Percentiles rank a stretch among this genome's conserved stretches.
Conservation (phyloP, 1,139 yeast species). For the Candida smagusa region DNA sequence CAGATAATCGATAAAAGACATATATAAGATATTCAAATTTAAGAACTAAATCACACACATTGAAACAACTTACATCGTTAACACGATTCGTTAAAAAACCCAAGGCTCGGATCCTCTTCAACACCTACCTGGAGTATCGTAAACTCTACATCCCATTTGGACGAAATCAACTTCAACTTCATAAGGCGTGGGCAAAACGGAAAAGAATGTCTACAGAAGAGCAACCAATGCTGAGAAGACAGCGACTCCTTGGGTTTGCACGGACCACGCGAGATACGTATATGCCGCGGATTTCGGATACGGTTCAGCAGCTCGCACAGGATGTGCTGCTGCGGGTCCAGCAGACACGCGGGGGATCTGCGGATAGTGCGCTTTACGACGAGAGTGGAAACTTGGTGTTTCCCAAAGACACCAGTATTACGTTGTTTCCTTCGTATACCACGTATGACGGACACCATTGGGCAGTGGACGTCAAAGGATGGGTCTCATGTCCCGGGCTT, state of each 20-base stretch:
- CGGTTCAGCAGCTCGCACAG: constrained; percentile 47
- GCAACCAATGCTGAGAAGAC: constrained; percentile 25
- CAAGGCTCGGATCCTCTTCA: too few species aligned
- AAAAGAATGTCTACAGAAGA: constrained; percentile 2
- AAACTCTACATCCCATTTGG: constrained; percentile 6
- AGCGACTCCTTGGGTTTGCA: constrained; percentile 44
- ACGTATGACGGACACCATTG: constrained; percentile 27
- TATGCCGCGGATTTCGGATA: constrained; percentile 48
- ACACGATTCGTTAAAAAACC: too few species aligned
- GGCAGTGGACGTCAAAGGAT: constrained; percentile 69
- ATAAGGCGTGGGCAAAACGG: constrained; percentile 7
- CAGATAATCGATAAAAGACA: too few species aligned
- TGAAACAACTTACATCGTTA: too few species aligned
- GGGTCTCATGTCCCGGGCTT: constrained; percentile 68
- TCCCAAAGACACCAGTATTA: constrained; percentile 38
- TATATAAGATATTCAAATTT: too few species aligned
- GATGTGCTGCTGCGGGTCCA: constrained; percentile 26
- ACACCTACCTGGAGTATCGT: constrained; percentile 8
- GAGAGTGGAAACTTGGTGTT: constrained; percentile 31
- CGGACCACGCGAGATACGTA: constrained; percentile 57
- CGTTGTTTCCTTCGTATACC: constrained; percentile 65
- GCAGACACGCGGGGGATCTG: constrained; percentile 30
- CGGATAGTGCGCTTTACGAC: constrained; percentile 25
- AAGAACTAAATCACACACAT: too few species aligned
- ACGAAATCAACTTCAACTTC: constrained; percentile 3